Percentiles rank a stretch among this genome's conserved stretches.
These are phyloP conservation scores for Pseudonitzschia multistriata DNA, from an alignment of 108 stramenopile species.

Conservation along the genomic window DNA sequence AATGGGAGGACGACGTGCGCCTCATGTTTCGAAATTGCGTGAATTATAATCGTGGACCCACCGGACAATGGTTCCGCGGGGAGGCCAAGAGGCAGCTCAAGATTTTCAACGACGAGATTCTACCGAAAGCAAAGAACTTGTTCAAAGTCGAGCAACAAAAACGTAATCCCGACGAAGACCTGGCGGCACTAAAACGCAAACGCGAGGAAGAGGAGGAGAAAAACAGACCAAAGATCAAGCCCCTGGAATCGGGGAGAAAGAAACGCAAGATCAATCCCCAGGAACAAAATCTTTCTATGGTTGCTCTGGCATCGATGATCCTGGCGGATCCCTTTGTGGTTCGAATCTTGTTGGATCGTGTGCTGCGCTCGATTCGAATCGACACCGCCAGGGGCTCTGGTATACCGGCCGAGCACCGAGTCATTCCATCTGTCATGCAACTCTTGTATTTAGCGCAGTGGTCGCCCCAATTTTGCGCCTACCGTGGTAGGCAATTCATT, in stretches of 20 bases:
- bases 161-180: conserved; percentile 54
- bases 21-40: conserved; percentile 86
- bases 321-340: conserved; percentile 86
- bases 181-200: conserved; percentile 28
- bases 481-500: conserved; percentile 56
- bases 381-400: conserved; percentile 50
- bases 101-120: conserved; percentile 70
- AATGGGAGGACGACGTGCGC: conserved; percentile 75
- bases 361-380: conserved; percentile 53
- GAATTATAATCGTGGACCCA: conserved; percentile 75
- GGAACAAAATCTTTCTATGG: conserved; percentile 66
- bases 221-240: conserved; percentile 20
- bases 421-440: conserved; percentile 79
- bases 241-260: conserved; percentile 43
- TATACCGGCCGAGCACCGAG: conserved; percentile 53
- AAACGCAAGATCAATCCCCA: conserved; percentile 44
- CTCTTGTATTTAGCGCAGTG: conserved; percentile 73
- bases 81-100: conserved; percentile 79
- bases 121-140: conserved; percentile 57
- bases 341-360: conserved; percentile 66
- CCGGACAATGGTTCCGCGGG: conserved; percentile 77
- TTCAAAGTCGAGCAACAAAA: conserved; percentile 57
- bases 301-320: conserved; percentile 78
- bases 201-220: conserved; percentile 41
- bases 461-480: conserved; percentile 75